These are phyloP conservation scores for Trichoderma guizhouense DNA, from an alignment of 2,329 filamentous ascomycete species.

Conservation along the genomic window DNA sequence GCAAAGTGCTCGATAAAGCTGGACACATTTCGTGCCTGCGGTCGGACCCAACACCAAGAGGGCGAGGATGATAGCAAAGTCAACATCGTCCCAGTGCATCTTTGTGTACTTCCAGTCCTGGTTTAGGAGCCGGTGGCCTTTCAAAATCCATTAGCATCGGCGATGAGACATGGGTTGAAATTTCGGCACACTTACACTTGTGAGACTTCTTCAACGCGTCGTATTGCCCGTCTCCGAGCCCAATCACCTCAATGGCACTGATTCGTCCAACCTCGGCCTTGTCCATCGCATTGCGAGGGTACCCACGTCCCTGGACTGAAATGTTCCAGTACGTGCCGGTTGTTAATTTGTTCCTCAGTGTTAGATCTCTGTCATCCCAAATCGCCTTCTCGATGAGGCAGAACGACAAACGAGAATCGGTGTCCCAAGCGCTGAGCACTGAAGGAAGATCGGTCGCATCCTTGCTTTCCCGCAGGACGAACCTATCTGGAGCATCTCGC, in stretches of 20 bases:
- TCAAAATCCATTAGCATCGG: background rate
- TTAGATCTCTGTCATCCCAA: background rate
- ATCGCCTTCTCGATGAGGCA: background rate
- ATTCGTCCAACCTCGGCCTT: background rate
- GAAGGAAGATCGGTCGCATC: background rate
- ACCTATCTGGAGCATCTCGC: background rate
- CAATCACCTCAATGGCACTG: constrained; percentile 1
- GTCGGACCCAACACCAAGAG: background rate
- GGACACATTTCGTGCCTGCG: background rate
- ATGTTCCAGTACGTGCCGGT: background rate
- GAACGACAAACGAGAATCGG: background rate
- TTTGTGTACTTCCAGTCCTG: constrained; percentile 1
- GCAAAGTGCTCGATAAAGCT: background rate
- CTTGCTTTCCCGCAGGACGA: background rate
- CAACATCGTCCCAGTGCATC: constrained; percentile 12
- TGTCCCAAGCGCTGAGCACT: background rate
- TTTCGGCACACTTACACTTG: background rate
- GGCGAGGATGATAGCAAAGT: constrained; percentile 8
- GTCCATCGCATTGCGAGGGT: background rate
- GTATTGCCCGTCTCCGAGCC: constrained; percentile 1
- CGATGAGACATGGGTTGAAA: background rate
- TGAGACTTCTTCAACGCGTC: constrained; percentile 2
- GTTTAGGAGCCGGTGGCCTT: background rate
- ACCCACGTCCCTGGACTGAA: background rate
- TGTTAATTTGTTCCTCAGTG: background rate